phyloP scores from a whole-genome alignment of 805 yeast species.

The Lachancea dasiensis region DNA sequence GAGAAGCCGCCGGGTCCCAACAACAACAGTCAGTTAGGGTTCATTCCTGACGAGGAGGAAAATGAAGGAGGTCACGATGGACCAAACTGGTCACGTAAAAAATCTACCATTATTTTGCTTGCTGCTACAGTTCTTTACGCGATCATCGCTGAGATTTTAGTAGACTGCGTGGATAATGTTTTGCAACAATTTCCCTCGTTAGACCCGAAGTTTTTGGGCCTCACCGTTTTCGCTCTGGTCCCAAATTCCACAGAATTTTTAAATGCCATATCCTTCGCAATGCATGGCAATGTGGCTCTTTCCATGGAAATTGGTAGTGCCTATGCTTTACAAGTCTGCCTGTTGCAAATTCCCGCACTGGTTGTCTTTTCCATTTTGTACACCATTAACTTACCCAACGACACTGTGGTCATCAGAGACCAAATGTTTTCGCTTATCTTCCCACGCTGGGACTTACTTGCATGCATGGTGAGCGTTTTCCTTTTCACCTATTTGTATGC shows the following conservation, averaged over 20 bases:
- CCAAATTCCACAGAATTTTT: conserved; percentile 96
- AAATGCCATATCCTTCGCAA: conserved; percentile 94
- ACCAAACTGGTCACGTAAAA: conserved; percentile 90
- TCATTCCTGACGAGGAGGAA: conserved; percentile 19
- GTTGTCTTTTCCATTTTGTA: conserved; percentile 66
- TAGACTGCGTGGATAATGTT: conserved; percentile 87
- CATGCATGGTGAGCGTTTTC: conserved; percentile 77
- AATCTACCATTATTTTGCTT: conserved; percentile 75
- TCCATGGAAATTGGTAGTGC: conserved; percentile 99
- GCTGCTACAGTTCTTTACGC: conserved; percentile 87
- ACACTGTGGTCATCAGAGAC: conserved; percentile 30
- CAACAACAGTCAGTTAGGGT: conserved; percentile 19
- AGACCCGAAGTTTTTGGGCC: conserved; percentile 84
- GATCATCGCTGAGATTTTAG: conserved; percentile 87
- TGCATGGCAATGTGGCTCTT: conserved; percentile 90
- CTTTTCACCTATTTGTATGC: conserved; percentile 91
- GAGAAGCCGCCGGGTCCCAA: conserved; percentile 12
- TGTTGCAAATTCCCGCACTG: conserved; percentile 87
- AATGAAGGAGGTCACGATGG: conserved; percentile 82
- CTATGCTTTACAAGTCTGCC: conserved; percentile 90
- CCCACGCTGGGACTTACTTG: conserved; percentile 93
- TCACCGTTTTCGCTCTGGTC: conserved; percentile 90
- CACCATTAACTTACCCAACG: conserved; percentile 33
- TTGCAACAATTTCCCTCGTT: conserved; percentile 64
- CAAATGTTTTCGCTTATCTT: conserved; percentile 74